Evolutionary conservation across 2,329 filamentous ascomycete species (phyloP).

Genomic region (Colletotrichum neosansevieriae): DNA sequence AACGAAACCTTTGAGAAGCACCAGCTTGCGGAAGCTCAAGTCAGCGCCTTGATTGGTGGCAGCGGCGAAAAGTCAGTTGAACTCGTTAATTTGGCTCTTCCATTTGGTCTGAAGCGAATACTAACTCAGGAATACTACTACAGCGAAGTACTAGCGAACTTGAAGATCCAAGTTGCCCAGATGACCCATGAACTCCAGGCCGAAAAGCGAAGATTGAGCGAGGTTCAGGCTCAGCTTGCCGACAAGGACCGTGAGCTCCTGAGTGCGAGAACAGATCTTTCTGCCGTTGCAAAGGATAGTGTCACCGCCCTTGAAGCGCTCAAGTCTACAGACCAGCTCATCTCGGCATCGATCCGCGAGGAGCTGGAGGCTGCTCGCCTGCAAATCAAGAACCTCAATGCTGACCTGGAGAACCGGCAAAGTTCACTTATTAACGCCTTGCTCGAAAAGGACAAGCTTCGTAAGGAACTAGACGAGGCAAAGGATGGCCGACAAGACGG

Average conservation of each 20-base stretch:
- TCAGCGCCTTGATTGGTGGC: conserved; percentile 65
- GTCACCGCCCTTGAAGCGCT: conserved; percentile 67
- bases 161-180: conserved; percentile 63
- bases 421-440: conserved; percentile 70
- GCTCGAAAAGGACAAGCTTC: conserved; percentile 70
- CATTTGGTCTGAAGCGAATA: conserved; percentile 46
- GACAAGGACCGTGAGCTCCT: conserved; percentile 69
- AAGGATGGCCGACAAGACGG: conserved; percentile 52
- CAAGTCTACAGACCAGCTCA: conserved; percentile 69
- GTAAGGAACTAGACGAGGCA: conserved; percentile 64
- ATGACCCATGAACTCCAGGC: conserved; percentile 55
- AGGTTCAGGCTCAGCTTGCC: conserved; percentile 61
- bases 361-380: conserved; percentile 69
- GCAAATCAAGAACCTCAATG: conserved; percentile 60
- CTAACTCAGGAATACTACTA: conserved; percentile 63
- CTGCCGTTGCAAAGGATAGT: conserved; percentile 66
- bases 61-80: conserved; percentile 66
- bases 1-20: conserved; percentile 70
- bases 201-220: conserved; percentile 47
- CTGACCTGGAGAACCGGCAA: conserved; percentile 69
- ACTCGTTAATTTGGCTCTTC: conserved; percentile 40
- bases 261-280: conserved; percentile 64
- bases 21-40: conserved; percentile 68
- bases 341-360: conserved; percentile 68
- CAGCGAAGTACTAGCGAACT: conserved; percentile 63